Evolutionary conservation across 306 rosid genomes (phyloP).

Genomic region (Fagus crenata): DNA sequence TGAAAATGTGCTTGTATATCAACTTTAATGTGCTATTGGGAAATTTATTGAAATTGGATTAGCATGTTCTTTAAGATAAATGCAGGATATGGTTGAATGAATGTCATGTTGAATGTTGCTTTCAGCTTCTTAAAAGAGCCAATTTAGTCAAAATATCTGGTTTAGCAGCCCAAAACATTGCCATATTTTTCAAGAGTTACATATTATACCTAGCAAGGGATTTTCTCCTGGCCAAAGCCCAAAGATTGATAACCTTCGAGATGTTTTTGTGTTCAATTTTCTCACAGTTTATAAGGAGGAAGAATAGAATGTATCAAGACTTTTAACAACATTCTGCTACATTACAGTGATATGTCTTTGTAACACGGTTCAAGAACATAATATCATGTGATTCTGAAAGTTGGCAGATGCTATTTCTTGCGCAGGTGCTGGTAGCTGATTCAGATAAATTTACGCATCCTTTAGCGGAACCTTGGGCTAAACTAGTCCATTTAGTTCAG

Average conservation of each 20-base stretch:
- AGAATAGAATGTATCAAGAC: background rate
- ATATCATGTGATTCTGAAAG: conserved; percentile 15
- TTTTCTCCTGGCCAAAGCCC: background rate
- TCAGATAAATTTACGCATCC: conserved; percentile 63
- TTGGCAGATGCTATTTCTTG: conserved; percentile 29
- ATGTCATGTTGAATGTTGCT: background rate
- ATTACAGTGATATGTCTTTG: background rate
- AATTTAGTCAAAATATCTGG: background rate
- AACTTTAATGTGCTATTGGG: background rate
- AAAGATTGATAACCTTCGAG: background rate
- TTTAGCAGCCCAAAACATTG: background rate
- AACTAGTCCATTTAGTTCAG: conserved; percentile 70
- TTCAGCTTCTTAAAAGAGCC: background rate
- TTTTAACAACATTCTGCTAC: background rate
- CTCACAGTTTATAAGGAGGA: background rate
- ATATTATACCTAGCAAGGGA: too few relatives aligned
- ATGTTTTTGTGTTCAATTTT: background rate
- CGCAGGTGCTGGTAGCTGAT: conserved; percentile 85
- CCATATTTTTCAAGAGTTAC: background rate
- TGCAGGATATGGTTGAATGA: background rate
- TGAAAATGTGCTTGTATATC: background rate
- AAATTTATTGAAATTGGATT: background rate
- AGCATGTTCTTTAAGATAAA: background rate
- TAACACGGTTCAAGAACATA: background rate
- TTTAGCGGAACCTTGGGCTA: conserved; percentile 89